Evolutionary conservation across 371 early-diverging fungal genomes (phyloP), one percentile per base, ranked within the genome.

Genomic region (Umbelopsis sp.): DNA sequence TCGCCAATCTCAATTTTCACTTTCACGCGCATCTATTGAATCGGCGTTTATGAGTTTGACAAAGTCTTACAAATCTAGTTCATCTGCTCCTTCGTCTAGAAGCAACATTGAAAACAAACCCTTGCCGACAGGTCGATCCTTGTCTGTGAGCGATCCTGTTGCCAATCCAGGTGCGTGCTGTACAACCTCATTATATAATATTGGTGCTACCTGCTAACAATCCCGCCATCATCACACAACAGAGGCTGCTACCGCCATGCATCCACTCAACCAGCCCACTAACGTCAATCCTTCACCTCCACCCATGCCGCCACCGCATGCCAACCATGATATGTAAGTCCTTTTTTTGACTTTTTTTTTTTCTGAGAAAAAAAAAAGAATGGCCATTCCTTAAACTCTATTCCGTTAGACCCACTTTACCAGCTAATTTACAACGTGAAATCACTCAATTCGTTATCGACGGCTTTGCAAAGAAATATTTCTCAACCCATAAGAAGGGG

Each of bases 401-500:
- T 38, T 38, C 4, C 38, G 41, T 12, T 41, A 86, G 74, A 74
- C 82, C 74, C 44, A 70, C 79, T 24, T 76, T 91, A 24, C 93
- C 95, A 12, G 72, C 80, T 44, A 87, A 86, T 50, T 72, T 94
- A 50, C 85, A 87, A 69, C 69, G 85, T 9, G 92, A 95, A 50
- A 91, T 95, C n/a, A 86, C 76, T 44, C 87, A 90, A 67, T 95
- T 94, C 78, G 86, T 89, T 22, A 94, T 97, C 72, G 94, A 94
- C 44, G 94, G 96, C 0, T 97, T 93, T 85, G 98, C 98, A 5
- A 80, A 89, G 76, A 93, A 93, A 71, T 94, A 95, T 76, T 98
- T 98, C 81, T 79, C 93, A 0, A 91, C 91, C 8, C 97, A 96
- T 70, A 94, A 93, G 76, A 86, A 89, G 50, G 97, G 97, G 0